Evolutionary conservation across 805 yeast genomes (phyloP).

Genomic region (Candida vartiovaarae): DNA sequence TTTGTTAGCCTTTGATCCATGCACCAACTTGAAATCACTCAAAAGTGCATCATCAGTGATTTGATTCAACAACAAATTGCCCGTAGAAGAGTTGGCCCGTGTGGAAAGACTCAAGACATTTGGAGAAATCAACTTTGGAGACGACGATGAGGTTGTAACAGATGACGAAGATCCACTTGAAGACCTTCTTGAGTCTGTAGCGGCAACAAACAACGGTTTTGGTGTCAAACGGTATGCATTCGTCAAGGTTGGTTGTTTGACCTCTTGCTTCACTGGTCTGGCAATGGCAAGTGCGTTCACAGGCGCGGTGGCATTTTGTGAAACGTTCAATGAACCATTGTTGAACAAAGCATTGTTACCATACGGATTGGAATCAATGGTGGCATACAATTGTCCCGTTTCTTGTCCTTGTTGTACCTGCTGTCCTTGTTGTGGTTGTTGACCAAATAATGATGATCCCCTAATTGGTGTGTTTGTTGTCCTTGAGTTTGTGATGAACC

Average conservation of each 20-base stretch:
- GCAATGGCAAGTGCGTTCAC: slow-evolving; percentile 41
- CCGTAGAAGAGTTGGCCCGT: neutral
- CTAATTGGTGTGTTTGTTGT: neutral
- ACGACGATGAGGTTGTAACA: neutral
- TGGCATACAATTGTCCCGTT: slow-evolving; percentile 20
- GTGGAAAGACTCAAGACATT: neutral
- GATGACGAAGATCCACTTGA: neutral
- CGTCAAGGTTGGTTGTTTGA: slow-evolving; percentile 53
- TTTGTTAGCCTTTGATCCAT: slow-evolving; percentile 4
- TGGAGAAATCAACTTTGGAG: slow-evolving; percentile 1
- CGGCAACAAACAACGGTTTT: slow-evolving; percentile 41
- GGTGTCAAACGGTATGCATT: slow-evolving; percentile 62
- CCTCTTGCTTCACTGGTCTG: slow-evolving; percentile 41
- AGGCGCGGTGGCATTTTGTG: slow-evolving; percentile 28
- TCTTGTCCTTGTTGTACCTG: slow-evolving; percentile 16
- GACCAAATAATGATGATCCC: slow-evolving; percentile 23
- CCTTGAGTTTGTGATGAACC: slow-evolving; percentile 13
- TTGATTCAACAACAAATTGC: slow-evolving; percentile 31
- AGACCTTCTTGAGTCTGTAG: neutral
- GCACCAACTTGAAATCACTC: slow-evolving; percentile 23
- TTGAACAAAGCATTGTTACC: slow-evolving; percentile 69
- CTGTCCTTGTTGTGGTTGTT: slow-evolving; percentile 12
- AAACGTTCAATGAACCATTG: slow-evolving; percentile 27
- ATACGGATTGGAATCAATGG: slow-evolving; percentile 58
- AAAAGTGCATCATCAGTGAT: slow-evolving; percentile 62